Base-by-base conservation (phyloP, 306 rosid species). In the Rosa persica region DNA sequence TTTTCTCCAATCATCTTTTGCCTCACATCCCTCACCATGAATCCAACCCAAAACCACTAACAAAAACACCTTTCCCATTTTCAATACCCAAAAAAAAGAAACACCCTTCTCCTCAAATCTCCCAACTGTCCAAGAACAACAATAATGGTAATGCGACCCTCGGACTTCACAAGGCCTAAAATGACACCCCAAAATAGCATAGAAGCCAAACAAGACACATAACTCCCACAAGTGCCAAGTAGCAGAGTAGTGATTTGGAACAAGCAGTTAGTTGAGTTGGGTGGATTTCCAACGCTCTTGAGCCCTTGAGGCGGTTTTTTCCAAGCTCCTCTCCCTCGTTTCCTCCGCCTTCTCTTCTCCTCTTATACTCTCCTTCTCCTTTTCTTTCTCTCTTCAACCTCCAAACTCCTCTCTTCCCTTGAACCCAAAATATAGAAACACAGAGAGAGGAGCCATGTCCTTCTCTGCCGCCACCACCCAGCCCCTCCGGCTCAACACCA, bases 401-500 rank as follows among this genome's bases (percentile, higher is more conserved):
- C 30, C 64, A 54, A 54, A 52, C 5, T 20, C 8, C 23, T 54
- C 60, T 8, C 1, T 10, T 40, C 19, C 10, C 6, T 13, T 12
- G 11, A 27, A 34, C 42, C 67, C 17, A 17, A 66, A 66, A 66
- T 23, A 30, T 7, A 62, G 17, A 8, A 0, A 10, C 8, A 8
- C 6, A 4, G 5, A 58, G 65, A 58, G 27, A 25, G 9, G 58
- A 17, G 54, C 47, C 68, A 94, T 96, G 99, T 90, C 98, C 65
- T 84, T 89, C 86, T 82, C 96, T 68, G 89, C 90, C 43, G 89
- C 90, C 52, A 65, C 93, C 46, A 90, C 82, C 15, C 94, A 86
- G 10, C 90, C 93, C 76, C 86, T 86, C 67, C 87, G 88, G 70
- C 82, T 92, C 70, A 79, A 61, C 83, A 67, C 86, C 82, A 65